A percentile compares a stretch with the other conserved stretches of the same genome.
phyloP scores from a whole-genome alignment of 2,329 filamentous ascomycete species.

The Thelonectria olida region DNA sequence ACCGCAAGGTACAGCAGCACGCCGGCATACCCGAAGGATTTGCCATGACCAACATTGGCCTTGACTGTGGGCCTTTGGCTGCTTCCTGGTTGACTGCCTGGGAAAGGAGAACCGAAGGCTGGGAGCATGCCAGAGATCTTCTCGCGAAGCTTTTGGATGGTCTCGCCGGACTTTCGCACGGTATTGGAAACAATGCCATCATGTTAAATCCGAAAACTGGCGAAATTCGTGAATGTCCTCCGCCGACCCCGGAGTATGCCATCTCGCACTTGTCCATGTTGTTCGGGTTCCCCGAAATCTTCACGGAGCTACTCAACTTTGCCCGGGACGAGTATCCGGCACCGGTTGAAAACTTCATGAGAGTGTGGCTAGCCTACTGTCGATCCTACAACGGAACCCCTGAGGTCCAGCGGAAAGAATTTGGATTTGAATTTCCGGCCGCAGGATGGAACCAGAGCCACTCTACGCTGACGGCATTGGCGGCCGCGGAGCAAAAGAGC shows the following conservation, averaged over 20 bases:
- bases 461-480: constrained; percentile 27
- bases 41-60: constrained; percentile 31
- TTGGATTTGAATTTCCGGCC: constrained; percentile 27
- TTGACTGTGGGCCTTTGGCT: constrained; percentile 29
- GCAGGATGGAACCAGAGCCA: constrained; percentile 27
- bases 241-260: constrained; percentile 22
- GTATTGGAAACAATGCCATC: constrained; percentile 28
- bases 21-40: constrained; percentile 23
- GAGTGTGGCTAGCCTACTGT: constrained; percentile 27
- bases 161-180: constrained; percentile 12
- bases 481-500: constrained; percentile 23
- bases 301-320: constrained; percentile 23
- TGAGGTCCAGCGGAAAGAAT: constrained; percentile 22
- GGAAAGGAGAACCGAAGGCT: constrained; percentile 24
- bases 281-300: constrained; percentile 28
- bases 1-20: constrained; percentile 29
- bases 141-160: constrained; percentile 24
- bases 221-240: constrained; percentile 29
- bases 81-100: constrained; percentile 29
- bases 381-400: constrained; percentile 25
- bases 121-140: constrained; percentile 17
- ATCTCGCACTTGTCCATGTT: constrained; percentile 31
- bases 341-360: constrained; percentile 11
- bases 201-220: constrained; percentile 27
- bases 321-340: constrained; percentile 20